These are phyloP conservation scores for Russula compacta DNA, from an alignment of 768 basidiomycete species.

Conservation along the genomic window DNA sequence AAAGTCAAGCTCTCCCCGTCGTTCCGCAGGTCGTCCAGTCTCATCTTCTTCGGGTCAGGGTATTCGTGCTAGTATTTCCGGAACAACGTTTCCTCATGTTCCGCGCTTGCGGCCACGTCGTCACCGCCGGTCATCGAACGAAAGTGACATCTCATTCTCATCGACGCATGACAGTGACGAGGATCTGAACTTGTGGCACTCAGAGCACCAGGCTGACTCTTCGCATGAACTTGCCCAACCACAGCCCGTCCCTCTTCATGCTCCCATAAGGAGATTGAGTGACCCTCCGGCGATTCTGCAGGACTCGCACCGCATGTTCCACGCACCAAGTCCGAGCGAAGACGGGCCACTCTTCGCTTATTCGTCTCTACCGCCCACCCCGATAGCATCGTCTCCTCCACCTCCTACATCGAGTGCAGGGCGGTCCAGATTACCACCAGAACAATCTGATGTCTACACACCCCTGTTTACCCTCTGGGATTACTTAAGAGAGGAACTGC, in stretches of 20 bases:
- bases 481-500: conserved; percentile 77
- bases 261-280: conserved; percentile 6
- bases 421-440: conserved; percentile 10
- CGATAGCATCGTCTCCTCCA: conserved; percentile 33
- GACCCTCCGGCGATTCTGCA: conserved; percentile 4
- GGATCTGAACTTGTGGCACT: background rate
- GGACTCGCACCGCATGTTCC: conserved; percentile 8
- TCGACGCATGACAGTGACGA: conserved; percentile 16
- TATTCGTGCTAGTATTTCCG: conserved; percentile 5
- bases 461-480: conserved; percentile 84
- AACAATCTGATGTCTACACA: conserved; percentile 21
- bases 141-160: conserved; percentile 12
- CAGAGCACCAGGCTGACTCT: conserved; percentile 5
- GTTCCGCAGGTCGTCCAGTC: background rate
- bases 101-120: conserved; percentile 9
- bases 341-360: conserved; percentile 42
- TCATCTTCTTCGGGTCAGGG: conserved; percentile 7
- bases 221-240: background rate
- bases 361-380: conserved; percentile 67
- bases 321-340: conserved; percentile 2
- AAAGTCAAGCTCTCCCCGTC: background rate
- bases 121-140: conserved; percentile 12
- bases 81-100: conserved; percentile 3
- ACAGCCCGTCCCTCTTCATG: conserved; percentile 1
- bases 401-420: background rate